phyloP scores from a whole-genome alignment of 257 asterid species.

The Cinchona pubescens region DNA sequence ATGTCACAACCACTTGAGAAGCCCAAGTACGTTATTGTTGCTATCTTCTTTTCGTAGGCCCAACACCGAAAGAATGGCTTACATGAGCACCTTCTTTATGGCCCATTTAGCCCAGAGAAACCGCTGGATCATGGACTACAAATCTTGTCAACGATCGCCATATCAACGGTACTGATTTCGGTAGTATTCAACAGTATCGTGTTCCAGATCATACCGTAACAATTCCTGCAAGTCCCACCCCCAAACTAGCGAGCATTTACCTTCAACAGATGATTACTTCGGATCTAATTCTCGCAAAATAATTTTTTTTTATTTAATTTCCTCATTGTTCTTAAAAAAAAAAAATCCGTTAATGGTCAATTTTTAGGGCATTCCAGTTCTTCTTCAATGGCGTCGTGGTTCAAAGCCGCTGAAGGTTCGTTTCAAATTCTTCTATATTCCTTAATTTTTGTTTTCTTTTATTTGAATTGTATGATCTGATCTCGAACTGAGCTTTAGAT shows the following conservation, averaged over 20 bases:
- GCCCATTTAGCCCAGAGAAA: not conserved
- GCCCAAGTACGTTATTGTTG: too few relatives aligned
- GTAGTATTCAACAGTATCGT: not conserved
- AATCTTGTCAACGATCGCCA: too few relatives aligned
- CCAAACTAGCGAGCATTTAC: constrained; percentile 10
- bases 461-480: not conserved
- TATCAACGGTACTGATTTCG: not conserved
- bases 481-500: not conserved
- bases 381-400: constrained; percentile 57
- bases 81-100: too few relatives aligned
- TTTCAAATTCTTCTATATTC: constrained; percentile 27
- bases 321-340: not conserved
- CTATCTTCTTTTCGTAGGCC: too few relatives aligned
- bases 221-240: constrained; percentile 3
- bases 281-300: constrained; percentile 10
- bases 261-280: constrained; percentile 12
- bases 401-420: constrained; percentile 99
- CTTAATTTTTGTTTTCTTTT: not conserved
- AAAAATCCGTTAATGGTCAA: constrained; percentile 22
- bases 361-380: constrained; percentile 21
- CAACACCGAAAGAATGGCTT: too few relatives aligned
- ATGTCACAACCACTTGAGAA: too few relatives aligned
- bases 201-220: not conserved
- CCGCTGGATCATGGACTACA: not conserved
- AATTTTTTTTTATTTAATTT: not conserved